phyloP scores from a whole-genome alignment of 257 asterid species.

The Rehmannia glutinosa region DNA sequence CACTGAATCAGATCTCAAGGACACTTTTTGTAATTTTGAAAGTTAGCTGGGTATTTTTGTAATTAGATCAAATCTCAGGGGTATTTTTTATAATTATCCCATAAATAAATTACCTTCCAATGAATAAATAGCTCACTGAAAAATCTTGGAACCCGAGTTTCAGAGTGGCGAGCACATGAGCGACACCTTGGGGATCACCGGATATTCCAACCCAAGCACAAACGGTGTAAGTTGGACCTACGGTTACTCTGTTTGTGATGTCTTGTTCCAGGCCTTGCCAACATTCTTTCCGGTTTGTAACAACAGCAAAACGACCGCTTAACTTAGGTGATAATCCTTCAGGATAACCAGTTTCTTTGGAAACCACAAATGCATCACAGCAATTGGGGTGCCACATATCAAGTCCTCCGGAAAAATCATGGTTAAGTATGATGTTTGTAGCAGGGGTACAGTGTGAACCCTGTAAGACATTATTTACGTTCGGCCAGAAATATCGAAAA shows the following conservation, averaged over 20 bases:
- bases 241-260: conserved; percentile 49
- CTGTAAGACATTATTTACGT: conserved; percentile 11
- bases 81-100: too few species aligned
- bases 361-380: conserved; percentile 51
- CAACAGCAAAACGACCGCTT: conserved; percentile 44
- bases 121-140: conserved; percentile 44
- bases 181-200: conserved; percentile 33
- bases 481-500: conserved; percentile 27
- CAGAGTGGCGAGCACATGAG: conserved; percentile 62
- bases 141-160: conserved; percentile 49
- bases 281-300: conserved; percentile 55
- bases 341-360: conserved; percentile 30
- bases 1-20: too few species aligned
- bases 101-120: conserved; percentile 54
- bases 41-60: too few species aligned
- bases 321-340: conserved; percentile 20
- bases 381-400: conserved; percentile 65
- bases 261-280: conserved; percentile 97
- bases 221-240: conserved; percentile 46
- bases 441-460: conserved; percentile 23
- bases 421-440: conserved; percentile 53
- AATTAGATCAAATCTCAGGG: too few species aligned
- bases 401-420: conserved; percentile 67
- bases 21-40: too few species aligned
- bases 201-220: conserved; percentile 67